These are phyloP conservation scores for Obelidium mucronatum DNA, from an alignment of 192 early-diverging fungal species.

Conservation along the genomic window DNA sequence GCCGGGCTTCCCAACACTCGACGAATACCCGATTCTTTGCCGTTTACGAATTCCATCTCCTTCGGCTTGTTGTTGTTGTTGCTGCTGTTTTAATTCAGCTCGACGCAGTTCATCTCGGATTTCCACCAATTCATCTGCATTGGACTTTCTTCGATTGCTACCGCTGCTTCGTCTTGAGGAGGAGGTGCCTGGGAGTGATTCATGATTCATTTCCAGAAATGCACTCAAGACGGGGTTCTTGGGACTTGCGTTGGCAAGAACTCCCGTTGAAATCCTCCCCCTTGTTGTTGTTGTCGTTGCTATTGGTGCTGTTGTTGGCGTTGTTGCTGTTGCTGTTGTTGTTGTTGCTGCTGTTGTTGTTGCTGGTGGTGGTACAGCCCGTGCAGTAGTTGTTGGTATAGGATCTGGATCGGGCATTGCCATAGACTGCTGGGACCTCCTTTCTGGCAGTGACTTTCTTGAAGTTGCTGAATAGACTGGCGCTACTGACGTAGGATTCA, in stretches of 20 bases:
- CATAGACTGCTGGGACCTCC: too few species aligned
- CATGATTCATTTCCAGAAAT: too few species aligned
- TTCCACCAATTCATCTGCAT: neutral
- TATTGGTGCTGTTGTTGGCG: neutral
- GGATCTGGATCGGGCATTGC: too few species aligned
- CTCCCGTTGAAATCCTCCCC: too few species aligned
- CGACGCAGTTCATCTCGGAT: neutral
- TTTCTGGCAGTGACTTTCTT: too few species aligned
- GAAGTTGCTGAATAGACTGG: too few species aligned
- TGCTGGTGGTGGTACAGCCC: neutral
- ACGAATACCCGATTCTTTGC: neutral
- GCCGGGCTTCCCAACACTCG: neutral
- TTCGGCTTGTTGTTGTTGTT: neutral
- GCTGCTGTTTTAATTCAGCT: neutral
- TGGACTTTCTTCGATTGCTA: neutral
- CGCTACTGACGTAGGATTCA: too few species aligned
- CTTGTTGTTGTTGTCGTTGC: neutral
- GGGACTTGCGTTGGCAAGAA: neutral
- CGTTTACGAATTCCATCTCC: neutral
- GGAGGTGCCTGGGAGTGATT: too few species aligned
- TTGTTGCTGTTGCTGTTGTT: neutral
- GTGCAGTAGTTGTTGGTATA: neutral
- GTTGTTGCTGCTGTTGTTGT: neutral
- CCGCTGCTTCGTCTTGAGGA: too few species aligned
- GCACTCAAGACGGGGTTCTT: too few species aligned